phyloP scores from a whole-genome alignment of 2,329 filamentous ascomycete species.

The Pyricularia pennisetigena region DNA sequence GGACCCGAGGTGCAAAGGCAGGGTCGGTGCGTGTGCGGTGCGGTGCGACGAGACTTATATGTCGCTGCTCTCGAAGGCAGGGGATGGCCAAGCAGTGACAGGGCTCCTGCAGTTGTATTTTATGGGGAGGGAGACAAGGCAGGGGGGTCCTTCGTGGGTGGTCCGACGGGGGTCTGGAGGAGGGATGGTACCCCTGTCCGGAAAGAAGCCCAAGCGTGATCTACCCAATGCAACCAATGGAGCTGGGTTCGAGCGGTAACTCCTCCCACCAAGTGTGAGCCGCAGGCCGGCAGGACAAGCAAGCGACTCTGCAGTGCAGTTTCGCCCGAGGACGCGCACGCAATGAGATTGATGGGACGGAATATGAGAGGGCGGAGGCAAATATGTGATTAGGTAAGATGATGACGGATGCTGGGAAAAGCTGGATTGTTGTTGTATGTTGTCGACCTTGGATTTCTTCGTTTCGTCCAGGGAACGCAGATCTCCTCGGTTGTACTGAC shows the following conservation, averaged over 20 bases:
- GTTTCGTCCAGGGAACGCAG: background rate
- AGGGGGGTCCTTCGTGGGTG: conserved; percentile 17
- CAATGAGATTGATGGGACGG: background rate
- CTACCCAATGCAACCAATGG: conserved; percentile 26
- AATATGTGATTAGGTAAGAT: background rate
- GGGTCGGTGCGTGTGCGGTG: conserved; percentile 6
- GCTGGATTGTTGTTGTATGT: background rate
- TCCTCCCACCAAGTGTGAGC: conserved; percentile 6
- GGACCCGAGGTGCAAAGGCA: conserved; percentile 5
- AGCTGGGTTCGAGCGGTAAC: conserved; percentile 19
- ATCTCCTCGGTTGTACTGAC: background rate
- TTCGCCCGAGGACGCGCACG: background rate
- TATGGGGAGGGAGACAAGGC: conserved; percentile 8
- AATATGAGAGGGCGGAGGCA: background rate
- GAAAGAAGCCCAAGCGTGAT: conserved; percentile 22
- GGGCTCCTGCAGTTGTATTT: conserved; percentile 11
- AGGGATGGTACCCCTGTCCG: conserved; percentile 21
- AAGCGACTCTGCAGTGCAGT: background rate
- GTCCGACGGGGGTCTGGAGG: conserved; percentile 12
- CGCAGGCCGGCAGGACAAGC: conserved; percentile 1
- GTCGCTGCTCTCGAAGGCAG: background rate
- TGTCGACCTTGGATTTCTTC: background rate
- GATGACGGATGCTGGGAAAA: background rate
- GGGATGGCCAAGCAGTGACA: background rate
- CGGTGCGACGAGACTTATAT: conserved; percentile 3